phyloP scores from a whole-genome alignment of 2,329 filamentous ascomycete genomes.

The Epichloe hybrida region DNA sequence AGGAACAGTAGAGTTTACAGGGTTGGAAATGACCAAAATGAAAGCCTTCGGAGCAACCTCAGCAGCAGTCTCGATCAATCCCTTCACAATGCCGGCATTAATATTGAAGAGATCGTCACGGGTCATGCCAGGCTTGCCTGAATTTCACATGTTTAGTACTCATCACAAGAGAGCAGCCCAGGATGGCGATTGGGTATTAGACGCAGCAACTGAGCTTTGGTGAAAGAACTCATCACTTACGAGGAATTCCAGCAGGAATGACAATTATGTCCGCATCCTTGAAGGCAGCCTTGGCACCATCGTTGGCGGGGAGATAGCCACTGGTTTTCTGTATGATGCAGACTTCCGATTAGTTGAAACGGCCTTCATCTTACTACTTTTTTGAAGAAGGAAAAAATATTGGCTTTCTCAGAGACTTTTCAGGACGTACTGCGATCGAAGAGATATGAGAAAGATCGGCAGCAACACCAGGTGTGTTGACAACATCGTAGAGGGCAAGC shows the following conservation, averaged over 20 bases:
- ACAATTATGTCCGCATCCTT: slow-evolving; percentile 91
- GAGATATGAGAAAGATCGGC: slow-evolving; percentile 97
- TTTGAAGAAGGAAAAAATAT: neutral
- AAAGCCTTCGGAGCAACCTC: slow-evolving; percentile 85
- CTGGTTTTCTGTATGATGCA: slow-evolving; percentile 54
- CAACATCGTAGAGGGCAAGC: slow-evolving; percentile 96
- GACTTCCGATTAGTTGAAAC: slow-evolving; percentile 1
- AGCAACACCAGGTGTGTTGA: slow-evolving; percentile 93
- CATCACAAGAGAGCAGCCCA: neutral
- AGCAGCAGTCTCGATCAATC: slow-evolving; percentile 76
- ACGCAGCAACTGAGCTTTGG: neutral
- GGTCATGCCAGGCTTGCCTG: slow-evolving; percentile 98
- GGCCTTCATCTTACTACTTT: neutral
- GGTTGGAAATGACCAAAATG: slow-evolving; percentile 96
- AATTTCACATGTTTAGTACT: neutral
- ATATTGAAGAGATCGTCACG: slow-evolving; percentile 99
- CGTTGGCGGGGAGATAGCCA: slow-evolving; percentile 76
- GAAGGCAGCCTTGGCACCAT: slow-evolving; percentile 76
- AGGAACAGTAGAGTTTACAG: slow-evolving; percentile 96
- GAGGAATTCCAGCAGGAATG: slow-evolving; percentile 95
- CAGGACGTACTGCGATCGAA: slow-evolving; percentile 53
- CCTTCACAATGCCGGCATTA: slow-evolving; percentile 96
- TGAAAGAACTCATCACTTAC: slow-evolving; percentile 38
- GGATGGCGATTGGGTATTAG: neutral
- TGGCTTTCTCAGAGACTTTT: slow-evolving; percentile 3